Conservation (phyloP, 345 rosid species). For the Melastoma malabathricum region DNA sequence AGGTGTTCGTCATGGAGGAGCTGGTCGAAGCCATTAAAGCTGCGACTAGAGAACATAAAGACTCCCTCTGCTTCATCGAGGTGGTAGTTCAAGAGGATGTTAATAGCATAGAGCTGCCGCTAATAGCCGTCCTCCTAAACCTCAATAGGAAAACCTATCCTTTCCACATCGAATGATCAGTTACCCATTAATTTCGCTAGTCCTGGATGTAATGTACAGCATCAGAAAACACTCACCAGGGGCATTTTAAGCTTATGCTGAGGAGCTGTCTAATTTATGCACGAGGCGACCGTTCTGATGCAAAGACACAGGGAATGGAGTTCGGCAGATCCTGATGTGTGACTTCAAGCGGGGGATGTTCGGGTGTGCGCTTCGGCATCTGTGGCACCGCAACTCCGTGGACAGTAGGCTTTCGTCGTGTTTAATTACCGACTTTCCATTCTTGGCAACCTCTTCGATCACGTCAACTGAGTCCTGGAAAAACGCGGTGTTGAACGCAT, state of each 20-base stretch:
- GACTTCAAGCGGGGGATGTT: slow-evolving; percentile 73
- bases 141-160: slow-evolving; percentile 22
- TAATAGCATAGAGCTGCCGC: slow-evolving; percentile 78
- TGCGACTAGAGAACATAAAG: slow-evolving; percentile 45
- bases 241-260: too few species aligned
- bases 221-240: too few species aligned
- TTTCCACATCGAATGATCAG: too few species aligned
- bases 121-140: slow-evolving; percentile 67
- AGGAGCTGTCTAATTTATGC: not conserved
- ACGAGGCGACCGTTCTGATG: slow-evolving; percentile 33
- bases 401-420: slow-evolving; percentile 35
- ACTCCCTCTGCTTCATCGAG: slow-evolving; percentile 65
- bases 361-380: slow-evolving; percentile 82
- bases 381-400: slow-evolving; percentile 69
- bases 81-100: slow-evolving; percentile 69
- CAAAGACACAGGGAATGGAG: slow-evolving; percentile 38
- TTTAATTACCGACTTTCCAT: slow-evolving; percentile 38
- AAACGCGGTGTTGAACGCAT: slow-evolving; percentile 65
- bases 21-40: slow-evolving; percentile 40
- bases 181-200: not conserved
- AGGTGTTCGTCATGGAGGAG: slow-evolving; percentile 61
- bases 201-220: too few species aligned
- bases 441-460: slow-evolving; percentile 44
- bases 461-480: slow-evolving; percentile 79
- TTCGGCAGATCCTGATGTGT: slow-evolving; percentile 43